A percentile compares a stretch with the other conserved stretches of the same genome.
phyloP scores from a whole-genome alignment of 768 basidiomycete genomes.

The Calvatia gigantea region DNA sequence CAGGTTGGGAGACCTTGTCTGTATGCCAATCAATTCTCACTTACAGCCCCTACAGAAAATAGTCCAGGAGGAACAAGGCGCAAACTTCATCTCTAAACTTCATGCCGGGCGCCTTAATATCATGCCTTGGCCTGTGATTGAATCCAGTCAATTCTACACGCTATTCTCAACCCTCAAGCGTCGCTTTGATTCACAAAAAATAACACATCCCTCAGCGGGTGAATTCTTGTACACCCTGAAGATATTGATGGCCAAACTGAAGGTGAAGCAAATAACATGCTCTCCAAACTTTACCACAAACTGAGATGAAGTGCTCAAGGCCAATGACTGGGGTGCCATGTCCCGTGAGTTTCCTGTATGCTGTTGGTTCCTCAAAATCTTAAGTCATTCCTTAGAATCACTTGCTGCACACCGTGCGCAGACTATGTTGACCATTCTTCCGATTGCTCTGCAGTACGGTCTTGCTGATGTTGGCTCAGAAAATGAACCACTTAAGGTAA shows the following conservation, averaged over 20 bases:
- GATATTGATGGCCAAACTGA: conserved; percentile 65
- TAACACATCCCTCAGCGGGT: conserved; percentile 48
- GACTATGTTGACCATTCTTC: conserved; percentile 36
- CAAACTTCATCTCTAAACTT: conserved; percentile 60
- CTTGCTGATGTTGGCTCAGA: conserved; percentile 41
- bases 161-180: conserved; percentile 46
- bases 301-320: conserved; percentile 26
- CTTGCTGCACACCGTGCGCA: conserved; percentile 47
- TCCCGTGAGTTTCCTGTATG: conserved; percentile 45
- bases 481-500: conserved; percentile 48
- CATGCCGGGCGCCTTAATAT: conserved; percentile 54
- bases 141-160: conserved; percentile 56
- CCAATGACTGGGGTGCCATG: conserved; percentile 63
- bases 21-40: not conserved
- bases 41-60: conserved; percentile 36
- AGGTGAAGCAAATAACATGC: conserved; percentile 32
- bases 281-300: not conserved
- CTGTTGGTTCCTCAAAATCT: no score
- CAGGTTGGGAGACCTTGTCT: conserved; percentile 18
- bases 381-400: conserved; percentile 30
- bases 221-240: conserved; percentile 57
- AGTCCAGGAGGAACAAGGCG: conserved; percentile 56
- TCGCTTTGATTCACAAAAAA: conserved; percentile 41
- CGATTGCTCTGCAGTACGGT: conserved; percentile 46
- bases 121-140: conserved; percentile 67